A percentile compares a stretch with the other conserved stretches of the same genome.
These are phyloP conservation scores for Tolypocladium album DNA, from an alignment of 2,329 filamentous ascomycete genomes.

Conservation along the genomic window DNA sequence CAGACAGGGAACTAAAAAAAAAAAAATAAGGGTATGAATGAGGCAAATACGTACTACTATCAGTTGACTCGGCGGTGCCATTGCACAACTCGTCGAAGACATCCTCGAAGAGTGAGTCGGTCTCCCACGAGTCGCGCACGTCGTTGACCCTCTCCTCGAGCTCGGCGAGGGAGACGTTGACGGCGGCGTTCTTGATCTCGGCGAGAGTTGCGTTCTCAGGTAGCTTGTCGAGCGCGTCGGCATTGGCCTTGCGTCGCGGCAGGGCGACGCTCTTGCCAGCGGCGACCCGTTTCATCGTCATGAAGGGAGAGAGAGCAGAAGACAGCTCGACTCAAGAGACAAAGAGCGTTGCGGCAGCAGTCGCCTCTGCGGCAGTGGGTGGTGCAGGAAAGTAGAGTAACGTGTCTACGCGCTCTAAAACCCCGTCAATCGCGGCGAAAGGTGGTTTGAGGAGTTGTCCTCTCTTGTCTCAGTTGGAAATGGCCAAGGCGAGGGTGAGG, in stretches of 20 bases:
- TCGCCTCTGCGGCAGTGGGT: background rate
- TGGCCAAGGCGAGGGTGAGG: background rate
- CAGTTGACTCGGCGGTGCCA: constrained; percentile 32
- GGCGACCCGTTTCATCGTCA: constrained; percentile 9
- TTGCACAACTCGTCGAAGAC: constrained; percentile 47
- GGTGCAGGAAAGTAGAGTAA: background rate
- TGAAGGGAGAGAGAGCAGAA: background rate
- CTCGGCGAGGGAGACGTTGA: constrained; percentile 27
- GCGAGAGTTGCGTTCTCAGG: constrained; percentile 22
- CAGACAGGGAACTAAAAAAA: background rate
- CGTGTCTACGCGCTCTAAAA: background rate
- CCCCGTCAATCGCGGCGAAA: background rate
- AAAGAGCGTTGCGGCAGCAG: background rate
- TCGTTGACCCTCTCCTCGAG: constrained; percentile 42
- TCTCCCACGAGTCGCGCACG: constrained; percentile 48
- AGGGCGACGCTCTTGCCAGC: constrained; percentile 19
- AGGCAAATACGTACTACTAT: constrained; percentile 31
- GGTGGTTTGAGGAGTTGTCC: background rate
- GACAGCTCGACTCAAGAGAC: background rate
- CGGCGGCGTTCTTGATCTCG: constrained; percentile 24
- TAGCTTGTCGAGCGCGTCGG: constrained; percentile 23
- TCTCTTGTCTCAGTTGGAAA: background rate
- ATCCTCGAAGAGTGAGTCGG: constrained; percentile 54
- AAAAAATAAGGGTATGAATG: background rate
- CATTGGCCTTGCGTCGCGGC: constrained; percentile 20